Conservation (phyloP, 2,329 filamentous ascomycete genomes). For the Alternaria sp. region DNA sequence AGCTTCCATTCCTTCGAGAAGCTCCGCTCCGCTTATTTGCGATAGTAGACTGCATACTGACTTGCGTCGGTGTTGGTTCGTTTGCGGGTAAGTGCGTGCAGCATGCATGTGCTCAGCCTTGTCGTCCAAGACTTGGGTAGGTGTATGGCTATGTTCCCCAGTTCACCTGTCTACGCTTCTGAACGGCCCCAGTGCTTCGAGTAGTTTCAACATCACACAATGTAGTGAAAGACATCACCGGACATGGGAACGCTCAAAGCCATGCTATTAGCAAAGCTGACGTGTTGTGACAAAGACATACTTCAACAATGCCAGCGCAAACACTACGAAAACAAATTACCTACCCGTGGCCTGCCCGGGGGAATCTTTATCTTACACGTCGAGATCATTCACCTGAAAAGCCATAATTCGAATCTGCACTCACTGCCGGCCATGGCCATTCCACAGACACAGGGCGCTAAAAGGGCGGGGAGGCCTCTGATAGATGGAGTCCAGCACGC, state of each 20-base stretch:
- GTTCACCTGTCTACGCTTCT: background rate
- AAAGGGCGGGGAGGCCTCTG: background rate
- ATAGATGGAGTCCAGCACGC: background rate
- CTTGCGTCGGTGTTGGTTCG: background rate
- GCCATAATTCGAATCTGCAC: background rate
- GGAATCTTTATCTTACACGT: background rate
- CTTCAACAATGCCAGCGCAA: background rate
- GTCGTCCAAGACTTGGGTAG: background rate
- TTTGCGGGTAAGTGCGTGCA: background rate
- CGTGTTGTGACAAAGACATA: background rate
- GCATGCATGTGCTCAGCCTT: background rate
- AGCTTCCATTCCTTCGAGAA: background rate
- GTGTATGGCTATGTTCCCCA: background rate
- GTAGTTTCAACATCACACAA: background rate
- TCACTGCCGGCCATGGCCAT: background rate
- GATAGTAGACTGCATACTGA: background rate
- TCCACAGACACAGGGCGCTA: background rate
- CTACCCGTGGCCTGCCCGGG: background rate
- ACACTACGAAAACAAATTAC: background rate
- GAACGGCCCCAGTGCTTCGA: background rate
- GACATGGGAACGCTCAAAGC: background rate
- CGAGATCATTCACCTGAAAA: background rate
- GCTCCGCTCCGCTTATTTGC: background rate
- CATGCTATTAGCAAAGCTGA: background rate
- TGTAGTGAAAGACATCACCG: background rate